phyloP scores from a whole-genome alignment of 441 rosid species.

The Pelargonium australe region DNA sequence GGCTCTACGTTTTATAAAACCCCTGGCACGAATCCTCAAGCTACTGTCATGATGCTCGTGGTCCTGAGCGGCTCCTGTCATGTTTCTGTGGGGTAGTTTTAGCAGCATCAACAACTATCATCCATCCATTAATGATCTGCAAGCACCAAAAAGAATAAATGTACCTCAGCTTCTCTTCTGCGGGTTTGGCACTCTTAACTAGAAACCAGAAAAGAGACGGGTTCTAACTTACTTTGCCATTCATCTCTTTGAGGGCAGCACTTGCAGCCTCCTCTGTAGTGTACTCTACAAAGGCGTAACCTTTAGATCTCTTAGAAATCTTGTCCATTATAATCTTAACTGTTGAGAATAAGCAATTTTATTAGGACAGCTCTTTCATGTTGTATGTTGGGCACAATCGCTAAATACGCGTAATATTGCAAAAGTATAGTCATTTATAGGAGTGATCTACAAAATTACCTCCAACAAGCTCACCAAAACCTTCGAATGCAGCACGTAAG shows the following conservation, averaged over 20 bases:
- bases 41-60: slow-evolving; percentile 61
- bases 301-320: slow-evolving; percentile 92
- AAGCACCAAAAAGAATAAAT: slow-evolving; percentile 13
- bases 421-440: background rate
- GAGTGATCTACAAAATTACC: slow-evolving; percentile 32
- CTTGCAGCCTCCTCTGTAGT: slow-evolving; percentile 86
- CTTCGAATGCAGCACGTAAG: slow-evolving; percentile 77
- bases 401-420: no score
- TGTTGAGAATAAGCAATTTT: slow-evolving; percentile 20
- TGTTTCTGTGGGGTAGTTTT: slow-evolving; percentile 46
- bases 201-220: background rate
- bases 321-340: slow-evolving; percentile 95
- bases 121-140: slow-evolving; percentile 98
- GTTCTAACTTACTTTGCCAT: slow-evolving; percentile 63
- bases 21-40: slow-evolving; percentile 67
- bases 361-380: slow-evolving; percentile 7
- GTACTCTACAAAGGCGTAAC: slow-evolving; percentile 84
- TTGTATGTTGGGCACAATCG: no score
- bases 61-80: slow-evolving; percentile 26
- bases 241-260: slow-evolving; percentile 84
- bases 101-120: slow-evolving; percentile 93
- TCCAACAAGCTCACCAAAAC: slow-evolving; percentile 82
- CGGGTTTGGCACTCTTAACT: no score
- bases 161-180: background rate
- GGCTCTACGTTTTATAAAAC: slow-evolving; percentile 48